Conservation (phyloP, 805 yeast species). For the Clavispora phyllophila region DNA sequence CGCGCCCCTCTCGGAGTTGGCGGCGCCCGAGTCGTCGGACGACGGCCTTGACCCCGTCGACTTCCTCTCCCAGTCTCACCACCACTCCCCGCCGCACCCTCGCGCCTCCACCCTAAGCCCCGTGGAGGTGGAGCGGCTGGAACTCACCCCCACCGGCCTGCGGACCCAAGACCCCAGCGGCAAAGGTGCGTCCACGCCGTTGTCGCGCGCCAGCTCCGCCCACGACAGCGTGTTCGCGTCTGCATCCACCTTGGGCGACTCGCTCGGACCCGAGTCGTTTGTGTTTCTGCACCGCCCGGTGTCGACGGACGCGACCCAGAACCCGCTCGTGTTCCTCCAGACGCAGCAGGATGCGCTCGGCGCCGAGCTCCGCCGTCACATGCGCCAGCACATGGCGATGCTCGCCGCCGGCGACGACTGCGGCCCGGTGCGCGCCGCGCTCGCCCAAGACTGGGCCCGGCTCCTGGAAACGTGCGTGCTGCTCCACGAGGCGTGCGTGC, state of each 20-base stretch:
- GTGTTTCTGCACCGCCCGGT: background rate
- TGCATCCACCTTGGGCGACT: no score
- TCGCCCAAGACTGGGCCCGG: constrained; percentile 9
- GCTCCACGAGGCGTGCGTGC: constrained; percentile 41
- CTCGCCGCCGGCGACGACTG: constrained; percentile 10
- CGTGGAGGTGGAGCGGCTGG: background rate
- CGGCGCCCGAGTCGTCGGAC: constrained; percentile 12
- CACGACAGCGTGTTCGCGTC: constrained; percentile 2
- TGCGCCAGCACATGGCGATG: constrained; percentile 4
- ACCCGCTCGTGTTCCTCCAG: constrained; percentile 10
- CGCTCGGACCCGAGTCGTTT: background rate
- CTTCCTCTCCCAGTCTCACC: constrained; percentile 14
- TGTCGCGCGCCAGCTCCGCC: background rate
- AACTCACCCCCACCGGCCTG: constrained; percentile 6
- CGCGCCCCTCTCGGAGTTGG: background rate
- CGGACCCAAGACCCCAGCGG: background rate
- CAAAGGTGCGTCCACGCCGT: background rate
- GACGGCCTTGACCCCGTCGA: constrained; percentile 19
- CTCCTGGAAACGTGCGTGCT: constrained; percentile 41
- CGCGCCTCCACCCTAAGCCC: constrained; percentile 1
- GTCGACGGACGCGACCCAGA: background rate
- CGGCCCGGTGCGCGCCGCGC: constrained; percentile 1
- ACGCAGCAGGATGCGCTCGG: constrained; percentile 4
- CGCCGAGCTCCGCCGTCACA: constrained; percentile 2
- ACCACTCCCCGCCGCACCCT: background rate